Evolutionary conservation across 495 filamentous ascomycete genomes (phyloP), one percentile per base, ranked within the genome.

Genomic region (Podospora bellae-mahoneyi): DNA sequence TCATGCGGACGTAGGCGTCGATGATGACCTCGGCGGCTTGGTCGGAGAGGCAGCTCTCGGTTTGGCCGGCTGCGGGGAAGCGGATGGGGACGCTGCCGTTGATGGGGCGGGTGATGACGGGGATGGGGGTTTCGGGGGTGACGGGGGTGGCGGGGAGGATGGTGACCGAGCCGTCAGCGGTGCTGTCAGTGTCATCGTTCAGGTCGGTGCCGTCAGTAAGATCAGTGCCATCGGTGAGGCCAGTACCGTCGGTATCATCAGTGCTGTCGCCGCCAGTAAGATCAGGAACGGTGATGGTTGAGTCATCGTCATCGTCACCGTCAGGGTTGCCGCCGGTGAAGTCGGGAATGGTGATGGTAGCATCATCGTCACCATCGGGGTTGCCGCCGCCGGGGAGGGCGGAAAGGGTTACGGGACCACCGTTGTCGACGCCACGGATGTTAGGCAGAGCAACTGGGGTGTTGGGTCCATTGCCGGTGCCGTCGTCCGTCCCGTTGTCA

Each of bases 1-100:
- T 60, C 23, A 77, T 75, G 23, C 68, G 61, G 15, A 60, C 60
- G 64, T 78, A 78, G 39, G 66, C 69, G 26, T 58, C 59, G 57
- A 74, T 59, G 15, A 77, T 61, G 3, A 71, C 70, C 30, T 75
- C 72, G 2, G 63, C 28, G 4, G 65, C 53, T 64, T 64, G 27
- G 53, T 75, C 60, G 64, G 75, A 78, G 19, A 44, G 44, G 27
- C 39, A 48, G 39, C 9, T 48, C 15, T 48, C 39, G 9, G 39
- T 13, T 48, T 48, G 39, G 39, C 39, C 39, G 39, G 39, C 39
- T 13, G 39, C 39, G 10, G 39, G 39, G 39, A 48, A 48, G 39
- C 39, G 39, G 39, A 48, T 48, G 39, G 39, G 39, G 39, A 16
- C 2, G 39, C 15, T 48, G 39, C 15, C 15, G 39, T 48, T 48